Evolutionary conservation across 176 grass and related monocot species (phyloP).

Genomic region (Aegilops longissima): DNA sequence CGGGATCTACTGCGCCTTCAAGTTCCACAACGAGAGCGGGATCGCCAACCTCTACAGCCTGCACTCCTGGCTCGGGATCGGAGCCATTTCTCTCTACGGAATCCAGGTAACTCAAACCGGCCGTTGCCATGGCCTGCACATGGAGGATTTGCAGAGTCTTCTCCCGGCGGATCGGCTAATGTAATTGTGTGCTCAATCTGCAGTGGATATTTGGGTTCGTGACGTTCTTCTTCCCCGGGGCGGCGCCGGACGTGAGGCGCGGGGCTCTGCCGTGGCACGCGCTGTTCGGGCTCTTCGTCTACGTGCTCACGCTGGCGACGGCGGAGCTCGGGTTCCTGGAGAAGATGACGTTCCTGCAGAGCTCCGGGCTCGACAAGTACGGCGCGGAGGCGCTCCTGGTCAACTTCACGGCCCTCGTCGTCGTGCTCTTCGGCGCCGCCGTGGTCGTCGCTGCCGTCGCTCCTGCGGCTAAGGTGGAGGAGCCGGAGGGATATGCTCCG

Average conservation of each 20-base stretch:
- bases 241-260: constrained; percentile 45
- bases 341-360: constrained; percentile 95
- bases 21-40: constrained; percentile 86
- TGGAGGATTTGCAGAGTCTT: not conserved
- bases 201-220: constrained; percentile 92
- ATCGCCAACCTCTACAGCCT: constrained; percentile 94
- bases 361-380: constrained; percentile 63
- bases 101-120: constrained; percentile 49
- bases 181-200: not conserved
- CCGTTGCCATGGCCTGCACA: not conserved
- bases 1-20: constrained; percentile 88
- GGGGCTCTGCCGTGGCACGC: constrained; percentile 81
- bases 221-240: constrained; percentile 69
- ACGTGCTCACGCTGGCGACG: constrained; percentile 74
- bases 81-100: constrained; percentile 64
- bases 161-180: not conserved
- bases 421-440: constrained; percentile 63
- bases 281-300: constrained; percentile 85
- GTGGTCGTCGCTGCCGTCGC: constrained; percentile 62
- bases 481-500: constrained; percentile 48
- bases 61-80: constrained; percentile 89
- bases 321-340: constrained; percentile 80
- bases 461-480: constrained; percentile 46
- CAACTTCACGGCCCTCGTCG: constrained; percentile 73
- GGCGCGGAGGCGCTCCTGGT: constrained; percentile 76